These are phyloP conservation scores for Geotrichum ghanense DNA, from an alignment of 805 yeast genomes.

Conservation along the genomic window DNA sequence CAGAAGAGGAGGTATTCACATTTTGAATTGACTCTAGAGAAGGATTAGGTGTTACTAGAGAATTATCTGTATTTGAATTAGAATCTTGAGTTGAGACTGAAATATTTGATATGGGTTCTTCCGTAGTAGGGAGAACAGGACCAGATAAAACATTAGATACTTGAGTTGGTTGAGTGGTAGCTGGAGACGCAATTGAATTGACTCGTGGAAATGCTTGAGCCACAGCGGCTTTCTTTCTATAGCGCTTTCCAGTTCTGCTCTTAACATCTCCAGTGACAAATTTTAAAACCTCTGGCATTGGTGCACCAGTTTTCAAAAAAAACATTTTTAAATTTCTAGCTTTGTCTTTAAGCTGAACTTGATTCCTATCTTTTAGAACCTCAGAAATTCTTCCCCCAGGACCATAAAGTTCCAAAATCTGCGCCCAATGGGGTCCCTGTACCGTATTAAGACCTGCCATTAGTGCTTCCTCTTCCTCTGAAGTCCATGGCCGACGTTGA, in stretches of 20 bases:
- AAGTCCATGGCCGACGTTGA: constrained; percentile 71
- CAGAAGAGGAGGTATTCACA: no score
- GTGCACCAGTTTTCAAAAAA: constrained; percentile 60
- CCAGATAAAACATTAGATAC: constrained; percentile 2
- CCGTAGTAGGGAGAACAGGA: neutral
- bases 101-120: neutral
- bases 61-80: neutral
- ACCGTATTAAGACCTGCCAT: constrained; percentile 60
- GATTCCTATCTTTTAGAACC: constrained; percentile 73
- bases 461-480: constrained; percentile 79
- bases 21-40: no score
- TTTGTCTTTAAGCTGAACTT: constrained; percentile 89
- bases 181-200: no score
- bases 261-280: constrained; percentile 75
- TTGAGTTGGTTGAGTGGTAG: constrained; percentile 3
- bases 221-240: constrained; percentile 5
- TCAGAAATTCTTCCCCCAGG: constrained; percentile 86
- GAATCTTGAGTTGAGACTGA: neutral
- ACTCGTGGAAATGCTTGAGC: no score
- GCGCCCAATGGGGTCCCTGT: constrained; percentile 91
- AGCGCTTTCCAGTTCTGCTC: constrained; percentile 9
- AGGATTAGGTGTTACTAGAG: no score
- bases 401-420: constrained; percentile 81
- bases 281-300: constrained; percentile 67
- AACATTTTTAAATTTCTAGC: constrained; percentile 93